Percentiles rank a stretch among this genome's conserved stretches.
Conservation (phyloP, 1,284 basidiomycete genomes). For the Somion occarium region DNA sequence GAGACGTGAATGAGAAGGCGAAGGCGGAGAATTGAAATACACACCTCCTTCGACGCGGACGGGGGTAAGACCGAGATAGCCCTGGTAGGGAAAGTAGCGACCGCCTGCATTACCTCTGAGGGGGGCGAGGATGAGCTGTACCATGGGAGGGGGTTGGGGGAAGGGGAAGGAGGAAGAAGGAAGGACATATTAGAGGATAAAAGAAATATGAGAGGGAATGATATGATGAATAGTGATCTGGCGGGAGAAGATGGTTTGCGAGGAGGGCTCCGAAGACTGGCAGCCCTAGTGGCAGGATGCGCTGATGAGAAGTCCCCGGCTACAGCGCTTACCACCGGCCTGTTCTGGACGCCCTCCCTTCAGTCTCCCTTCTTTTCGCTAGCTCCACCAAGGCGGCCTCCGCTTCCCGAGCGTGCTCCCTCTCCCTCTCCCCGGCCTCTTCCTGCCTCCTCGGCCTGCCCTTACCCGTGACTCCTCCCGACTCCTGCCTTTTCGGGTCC, state of each 20-base stretch:
- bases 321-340: too few species aligned
- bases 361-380: too few species aligned
- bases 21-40: constrained; percentile 24
- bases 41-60: constrained; percentile 71
- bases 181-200: not conserved
- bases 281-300: too few species aligned
- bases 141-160: constrained; percentile 38
- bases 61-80: constrained; percentile 76
- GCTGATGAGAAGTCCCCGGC: too few species aligned
- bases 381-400: too few species aligned
- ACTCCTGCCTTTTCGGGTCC: constrained; percentile 6
- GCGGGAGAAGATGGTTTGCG: constrained; percentile 10
- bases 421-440: not conserved
- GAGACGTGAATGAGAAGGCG: constrained; percentile 8
- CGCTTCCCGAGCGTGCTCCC: constrained; percentile 1
- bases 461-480: constrained; percentile 4
- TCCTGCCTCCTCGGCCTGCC: not conserved
- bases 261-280: too few species aligned
- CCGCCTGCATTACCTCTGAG: constrained; percentile 59
- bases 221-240: constrained; percentile 7
- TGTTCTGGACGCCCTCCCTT: too few species aligned
- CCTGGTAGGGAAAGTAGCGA: constrained; percentile 69
- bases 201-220: constrained; percentile 7
- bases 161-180: constrained; percentile 7
- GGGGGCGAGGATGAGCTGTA: constrained; percentile 58